These are phyloP conservation scores for Xylaria sp. DNA, from an alignment of 2,329 filamentous ascomycete species.

Conservation along the genomic window DNA sequence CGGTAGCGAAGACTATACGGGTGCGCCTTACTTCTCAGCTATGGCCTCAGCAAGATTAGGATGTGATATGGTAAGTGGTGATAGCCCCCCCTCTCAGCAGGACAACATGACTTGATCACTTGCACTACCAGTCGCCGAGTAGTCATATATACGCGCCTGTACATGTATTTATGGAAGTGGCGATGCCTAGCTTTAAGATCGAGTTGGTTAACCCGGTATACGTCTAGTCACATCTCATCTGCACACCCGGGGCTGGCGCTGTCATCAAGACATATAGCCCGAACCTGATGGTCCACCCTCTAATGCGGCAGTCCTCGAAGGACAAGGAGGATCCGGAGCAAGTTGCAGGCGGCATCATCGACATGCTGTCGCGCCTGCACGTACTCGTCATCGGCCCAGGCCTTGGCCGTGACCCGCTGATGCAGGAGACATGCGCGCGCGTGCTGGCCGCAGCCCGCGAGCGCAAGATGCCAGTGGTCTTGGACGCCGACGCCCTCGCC, in stretches of 20 bases:
- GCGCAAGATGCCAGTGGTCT: slow-evolving; percentile 78
- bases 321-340: slow-evolving; percentile 65
- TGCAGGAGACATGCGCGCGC: slow-evolving; percentile 84
- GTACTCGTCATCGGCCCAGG: slow-evolving; percentile 94
- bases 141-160: not conserved
- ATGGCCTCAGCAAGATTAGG: slow-evolving; percentile 94
- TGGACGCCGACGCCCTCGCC: slow-evolving; percentile 90
- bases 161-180: not conserved
- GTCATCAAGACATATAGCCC: slow-evolving; percentile 99
- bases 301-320: slow-evolving; percentile 69
- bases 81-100: not conserved
- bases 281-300: slow-evolving; percentile 97
- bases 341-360: slow-evolving; percentile 76
- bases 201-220: slow-evolving; percentile 49
- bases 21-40: slow-evolving; percentile 96
- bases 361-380: slow-evolving; percentile 87
- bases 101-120: not conserved
- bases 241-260: slow-evolving; percentile 84
- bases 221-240: slow-evolving; percentile 87
- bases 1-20: slow-evolving; percentile 95
- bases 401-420: slow-evolving; percentile 86
- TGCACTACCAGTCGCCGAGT: not conserved
- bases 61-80: slow-evolving; percentile 79
- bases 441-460: slow-evolving; percentile 84
- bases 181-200: not conserved